Percentiles rank a stretch among this genome's conserved stretches.
phyloP scores from a whole-genome alignment of 148 eudicot species.

The Pharnaceum exiguum region DNA sequence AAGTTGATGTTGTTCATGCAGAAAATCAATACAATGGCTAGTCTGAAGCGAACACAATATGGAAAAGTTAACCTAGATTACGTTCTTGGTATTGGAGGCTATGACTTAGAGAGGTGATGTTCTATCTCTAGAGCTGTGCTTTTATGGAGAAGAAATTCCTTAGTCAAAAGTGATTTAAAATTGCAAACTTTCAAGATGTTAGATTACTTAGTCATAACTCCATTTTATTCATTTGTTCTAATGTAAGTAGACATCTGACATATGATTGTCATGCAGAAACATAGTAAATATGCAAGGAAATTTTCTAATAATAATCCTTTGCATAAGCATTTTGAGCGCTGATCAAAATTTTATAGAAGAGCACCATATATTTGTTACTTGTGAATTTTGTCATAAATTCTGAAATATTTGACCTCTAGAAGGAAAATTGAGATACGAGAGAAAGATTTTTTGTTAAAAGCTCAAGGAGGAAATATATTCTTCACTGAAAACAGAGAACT shows the following conservation, averaged over 20 bases:
- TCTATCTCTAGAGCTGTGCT: not conserved
- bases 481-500: not conserved
- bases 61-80: slow-evolving; percentile 91
- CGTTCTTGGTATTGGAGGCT: slow-evolving; percentile 98
- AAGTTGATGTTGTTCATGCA: slow-evolving; percentile 24
- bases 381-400: not conserved
- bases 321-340: not conserved
- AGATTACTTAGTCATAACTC: not conserved
- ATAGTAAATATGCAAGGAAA: too few relatives aligned
- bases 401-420: not conserved
- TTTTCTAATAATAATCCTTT: not conserved
- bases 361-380: not conserved
- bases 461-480: not conserved
- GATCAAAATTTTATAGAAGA: not conserved
- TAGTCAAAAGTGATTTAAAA: not conserved
- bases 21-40: slow-evolving; percentile 84
- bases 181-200: not conserved
- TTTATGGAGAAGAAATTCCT: not conserved
- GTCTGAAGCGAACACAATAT: slow-evolving; percentile 59
- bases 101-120: slow-evolving; percentile 85
- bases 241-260: too few relatives aligned
- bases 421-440: not conserved
- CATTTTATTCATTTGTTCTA: not conserved
- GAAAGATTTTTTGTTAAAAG: not conserved
- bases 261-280: too few relatives aligned